Base-by-base conservation (phyloP, 2,329 filamentous ascomycete genomes). In the Diaporthe sp. region DNA sequence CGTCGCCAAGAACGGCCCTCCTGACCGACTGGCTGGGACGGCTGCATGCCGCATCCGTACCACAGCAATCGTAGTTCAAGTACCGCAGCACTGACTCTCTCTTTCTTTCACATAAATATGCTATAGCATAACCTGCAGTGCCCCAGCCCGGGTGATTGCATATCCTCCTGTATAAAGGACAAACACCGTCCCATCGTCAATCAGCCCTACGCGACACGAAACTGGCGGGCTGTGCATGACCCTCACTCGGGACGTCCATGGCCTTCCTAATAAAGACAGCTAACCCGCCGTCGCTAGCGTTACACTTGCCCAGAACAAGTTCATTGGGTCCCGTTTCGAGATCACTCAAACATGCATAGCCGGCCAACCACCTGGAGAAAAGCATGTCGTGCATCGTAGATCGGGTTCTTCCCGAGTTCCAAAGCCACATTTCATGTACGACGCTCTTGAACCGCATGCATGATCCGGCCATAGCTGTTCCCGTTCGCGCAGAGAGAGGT, bases 141-240 rank as follows among this genome's bases (percentile, higher is more conserved):
- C n/a, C 13, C 22, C 42, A 17, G 61, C 30, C 61, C 42, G 42
- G 61, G 6, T 52, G 22, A 25, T 10, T 45, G 2, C 12, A 67
- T 33, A 35, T 50, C 42, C 61, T 12, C 13, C 19, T 67, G 2
- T 25, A 35, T 19, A 38, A 52, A 35, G 7, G 7, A 38, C 22
- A 19, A 45, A 13, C 61, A 10, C 22, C 61, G 45, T 52, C 61
- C 12, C 61, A 35, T 67, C 61, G 13, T 50, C 22, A 35, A 52
- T 67, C 61, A 67, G 61, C 61, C 61, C 45, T 67, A 67, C 30
- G 40, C 42, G 61, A 52, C 61, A 50, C 61, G 8, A 47, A 33
- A 50, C 30, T 38, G 25, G 30, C 30, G 2, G 19, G 13, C 25
- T 8, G 19, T 52, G 61, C 45, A 38, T 67, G 13, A 52, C 42